Conservation (phyloP, 2,329 filamentous ascomycete genomes). For the Fusarium secorum region DNA sequence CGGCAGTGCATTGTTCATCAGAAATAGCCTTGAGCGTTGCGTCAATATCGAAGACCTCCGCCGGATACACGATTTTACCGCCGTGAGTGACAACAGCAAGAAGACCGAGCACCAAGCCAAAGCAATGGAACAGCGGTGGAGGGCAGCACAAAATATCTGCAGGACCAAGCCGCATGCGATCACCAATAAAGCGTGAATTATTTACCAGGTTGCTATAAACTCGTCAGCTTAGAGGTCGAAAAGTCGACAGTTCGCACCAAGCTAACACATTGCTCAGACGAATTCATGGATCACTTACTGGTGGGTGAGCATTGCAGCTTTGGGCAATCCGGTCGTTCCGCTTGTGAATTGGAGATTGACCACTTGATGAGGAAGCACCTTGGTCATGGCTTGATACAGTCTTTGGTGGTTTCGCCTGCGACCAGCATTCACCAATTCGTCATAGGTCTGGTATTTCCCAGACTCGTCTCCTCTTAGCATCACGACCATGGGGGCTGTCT, state of each 20-base stretch:
- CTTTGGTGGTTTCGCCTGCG: slow-evolving; percentile 56
- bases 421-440: slow-evolving; percentile 63
- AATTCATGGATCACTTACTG: slow-evolving; percentile 56
- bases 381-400: slow-evolving; percentile 61
- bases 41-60: slow-evolving; percentile 74
- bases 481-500: slow-evolving; percentile 60
- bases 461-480: slow-evolving; percentile 64
- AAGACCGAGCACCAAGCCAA: slow-evolving; percentile 79
- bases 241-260: background rate
- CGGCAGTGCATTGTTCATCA: slow-evolving; percentile 73
- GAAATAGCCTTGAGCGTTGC: slow-evolving; percentile 73
- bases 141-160: slow-evolving; percentile 80
- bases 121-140: slow-evolving; percentile 86
- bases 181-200: slow-evolving; percentile 75
- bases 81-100: slow-evolving; percentile 78
- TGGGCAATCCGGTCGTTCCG: slow-evolving; percentile 77
- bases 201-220: slow-evolving; percentile 64
- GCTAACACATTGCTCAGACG: background rate
- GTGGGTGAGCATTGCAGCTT: slow-evolving; percentile 78
- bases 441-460: slow-evolving; percentile 66
- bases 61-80: slow-evolving; percentile 77
- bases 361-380: slow-evolving; percentile 70
- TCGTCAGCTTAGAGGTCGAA: slow-evolving; percentile 6
- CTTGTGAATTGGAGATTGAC: slow-evolving; percentile 80
- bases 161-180: slow-evolving; percentile 74